Evolutionary conservation across 345 rosid species (phyloP).

Genomic region (Hevea brasiliensis): DNA sequence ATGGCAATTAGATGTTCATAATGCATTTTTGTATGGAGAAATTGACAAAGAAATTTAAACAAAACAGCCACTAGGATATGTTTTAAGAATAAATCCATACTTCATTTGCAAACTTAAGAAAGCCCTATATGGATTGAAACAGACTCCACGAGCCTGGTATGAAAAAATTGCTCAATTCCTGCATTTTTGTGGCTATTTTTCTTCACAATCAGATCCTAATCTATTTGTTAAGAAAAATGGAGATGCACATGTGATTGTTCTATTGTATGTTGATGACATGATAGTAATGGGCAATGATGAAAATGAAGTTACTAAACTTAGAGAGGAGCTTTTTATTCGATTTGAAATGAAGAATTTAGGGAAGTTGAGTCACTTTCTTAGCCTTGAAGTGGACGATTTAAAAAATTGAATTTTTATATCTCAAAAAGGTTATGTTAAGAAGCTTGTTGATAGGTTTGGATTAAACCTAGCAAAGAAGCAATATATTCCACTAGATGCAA

Average conservation of each 20-base stretch:
- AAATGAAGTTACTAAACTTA: neutral
- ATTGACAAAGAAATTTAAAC: too few species aligned
- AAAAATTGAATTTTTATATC: neutral
- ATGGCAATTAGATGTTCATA: neutral
- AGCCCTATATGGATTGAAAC: too few species aligned
- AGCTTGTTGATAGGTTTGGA: neutral
- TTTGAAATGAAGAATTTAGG: neutral
- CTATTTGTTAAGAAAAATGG: neutral
- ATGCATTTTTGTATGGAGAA: too few species aligned
- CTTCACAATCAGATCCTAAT: too few species aligned
- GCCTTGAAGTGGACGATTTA: neutral
- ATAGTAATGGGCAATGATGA: neutral
- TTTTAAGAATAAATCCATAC: too few species aligned
- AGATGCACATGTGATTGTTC: neutral
- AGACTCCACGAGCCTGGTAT: too few species aligned
- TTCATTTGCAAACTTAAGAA: too few species aligned
- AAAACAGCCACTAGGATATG: too few species aligned
- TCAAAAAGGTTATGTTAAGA: neutral
- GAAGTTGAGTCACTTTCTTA: neutral
- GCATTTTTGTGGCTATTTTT: too few species aligned
- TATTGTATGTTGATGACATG: too few species aligned
- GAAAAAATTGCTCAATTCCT: too few species aligned
- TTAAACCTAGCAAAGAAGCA: neutral
- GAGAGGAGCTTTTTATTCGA: neutral
- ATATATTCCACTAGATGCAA: neutral